Conservation (phyloP, 2,329 filamentous ascomycete genomes). For the Colletotrichum scovillei region DNA sequence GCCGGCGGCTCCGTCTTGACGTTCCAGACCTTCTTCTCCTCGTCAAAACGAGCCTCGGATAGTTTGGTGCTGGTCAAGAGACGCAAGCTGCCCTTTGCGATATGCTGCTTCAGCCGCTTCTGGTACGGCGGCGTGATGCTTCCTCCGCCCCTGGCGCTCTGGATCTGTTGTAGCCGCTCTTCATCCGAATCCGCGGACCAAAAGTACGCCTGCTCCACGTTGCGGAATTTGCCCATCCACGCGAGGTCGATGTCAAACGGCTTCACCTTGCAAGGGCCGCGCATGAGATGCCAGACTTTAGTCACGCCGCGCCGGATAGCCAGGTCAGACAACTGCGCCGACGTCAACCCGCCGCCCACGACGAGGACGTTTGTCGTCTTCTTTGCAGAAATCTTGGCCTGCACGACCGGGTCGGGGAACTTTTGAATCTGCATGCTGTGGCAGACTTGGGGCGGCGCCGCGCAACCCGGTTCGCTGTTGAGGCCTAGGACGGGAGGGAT, state of each 20-base stretch:
- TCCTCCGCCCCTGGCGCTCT: slow-evolving; percentile 77
- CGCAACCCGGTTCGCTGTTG: slow-evolving; percentile 23
- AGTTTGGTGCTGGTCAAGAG: slow-evolving; percentile 71
- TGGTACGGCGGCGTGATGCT: slow-evolving; percentile 78
- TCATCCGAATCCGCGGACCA: slow-evolving; percentile 80
- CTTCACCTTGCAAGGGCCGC: slow-evolving; percentile 71
- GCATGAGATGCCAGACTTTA: slow-evolving; percentile 78
- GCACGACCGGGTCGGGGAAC: slow-evolving; percentile 66
- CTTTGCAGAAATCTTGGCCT: slow-evolving; percentile 61
- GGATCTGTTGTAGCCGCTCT: slow-evolving; percentile 74
- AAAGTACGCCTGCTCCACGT: slow-evolving; percentile 80
- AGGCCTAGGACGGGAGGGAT: slow-evolving; percentile 54
- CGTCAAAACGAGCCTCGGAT: slow-evolving; percentile 60
- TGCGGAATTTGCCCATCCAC: slow-evolving; percentile 87
- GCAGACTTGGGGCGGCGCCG: slow-evolving; percentile 56
- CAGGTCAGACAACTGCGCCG: slow-evolving; percentile 78
- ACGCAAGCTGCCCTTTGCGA: slow-evolving; percentile 60
- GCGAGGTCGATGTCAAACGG: slow-evolving; percentile 81
- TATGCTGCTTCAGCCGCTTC: slow-evolving; percentile 73
- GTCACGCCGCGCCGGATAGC: slow-evolving; percentile 72
- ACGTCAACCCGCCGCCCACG: slow-evolving; percentile 81
- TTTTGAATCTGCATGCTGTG: slow-evolving; percentile 74
- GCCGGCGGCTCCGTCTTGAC: slow-evolving; percentile 64
- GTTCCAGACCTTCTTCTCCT: slow-evolving; percentile 50
- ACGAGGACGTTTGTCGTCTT: slow-evolving; percentile 73